Evolutionary conservation across 2,329 filamentous ascomycete species (phyloP), one percentile per base, ranked within the genome.

Genomic region (Bipolaris zeicola): DNA sequence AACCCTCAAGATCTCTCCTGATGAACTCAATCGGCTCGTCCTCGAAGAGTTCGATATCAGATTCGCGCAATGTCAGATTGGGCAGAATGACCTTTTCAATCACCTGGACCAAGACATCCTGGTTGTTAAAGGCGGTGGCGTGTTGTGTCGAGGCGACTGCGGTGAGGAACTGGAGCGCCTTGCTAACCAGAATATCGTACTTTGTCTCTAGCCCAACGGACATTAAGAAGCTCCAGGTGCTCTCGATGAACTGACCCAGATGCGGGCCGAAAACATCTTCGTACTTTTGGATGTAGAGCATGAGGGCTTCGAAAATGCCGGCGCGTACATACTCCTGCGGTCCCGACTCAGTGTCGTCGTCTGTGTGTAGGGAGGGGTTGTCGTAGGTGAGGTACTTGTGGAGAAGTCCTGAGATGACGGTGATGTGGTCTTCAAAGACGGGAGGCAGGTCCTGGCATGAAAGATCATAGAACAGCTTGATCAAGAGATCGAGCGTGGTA

Each of bases 1-100:
- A 97, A 6, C 95, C 95, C 76, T 99, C 95, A 45, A 99, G 82
- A 76, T 99, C 95, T 69, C 92, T 86, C 61, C 95, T 86, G 71
- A 99, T 99, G 73, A 96, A 99, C 76, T 99, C 95, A 64, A 99
- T 99, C 0, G 95, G 95, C 79, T 99, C 96, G 73, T 99, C 96
- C 74, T 99, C 95, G 67, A 99, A 98, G 64, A 96, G 84, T 75
- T 99, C 95, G 52, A 96, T 85, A 64, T 99, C 96, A 0, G 93
- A 95, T 70, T 97, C 95, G 64, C 96, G 87, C 58, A 99, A 81
- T 14, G 90, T 89, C 56, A 99, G 87, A 70, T 99, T 99, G 8
- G 95, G 94, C 62, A 99, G 79, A 54, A 99, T 91, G 56, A 98
- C 95, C 79, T 96, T 96, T 75, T 98, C 92, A 8, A 97, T 91